phyloP scores from a whole-genome alignment of 176 grass and related monocot genomes.

The Ampelocalamus luodianensis region DNA sequence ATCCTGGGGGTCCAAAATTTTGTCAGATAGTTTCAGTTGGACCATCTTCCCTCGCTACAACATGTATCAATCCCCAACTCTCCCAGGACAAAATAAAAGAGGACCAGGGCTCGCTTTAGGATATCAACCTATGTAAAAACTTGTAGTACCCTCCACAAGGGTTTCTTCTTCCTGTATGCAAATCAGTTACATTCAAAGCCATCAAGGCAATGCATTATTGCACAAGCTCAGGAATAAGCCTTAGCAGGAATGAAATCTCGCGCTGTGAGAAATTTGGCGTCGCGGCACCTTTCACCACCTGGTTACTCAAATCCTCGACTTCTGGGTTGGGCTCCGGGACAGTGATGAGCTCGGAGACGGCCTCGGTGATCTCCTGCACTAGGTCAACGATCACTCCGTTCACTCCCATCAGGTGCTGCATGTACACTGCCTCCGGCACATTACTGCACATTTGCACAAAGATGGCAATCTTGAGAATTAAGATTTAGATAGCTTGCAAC shows the following conservation, averaged over 20 bases:
- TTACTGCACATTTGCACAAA: constrained; percentile 55
- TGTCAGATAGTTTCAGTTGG: neutral
- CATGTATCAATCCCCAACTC: neutral
- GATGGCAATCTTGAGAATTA: neutral
- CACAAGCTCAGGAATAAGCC: constrained; percentile 89
- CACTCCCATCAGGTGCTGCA: constrained; percentile 92
- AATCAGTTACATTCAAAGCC: constrained; percentile 1
- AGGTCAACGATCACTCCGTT: constrained; percentile 87
- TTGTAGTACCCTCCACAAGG: constrained; percentile 19
- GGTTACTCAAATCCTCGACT: constrained; percentile 1
- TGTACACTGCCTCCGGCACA: constrained; percentile 86
- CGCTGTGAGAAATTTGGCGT: constrained; percentile 69
- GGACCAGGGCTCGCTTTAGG: constrained; percentile 7
- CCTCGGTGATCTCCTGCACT: constrained; percentile 77
- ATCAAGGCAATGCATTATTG: constrained; percentile 41
- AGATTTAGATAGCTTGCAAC: neutral
- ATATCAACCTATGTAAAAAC: neutral
- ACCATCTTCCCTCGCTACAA: neutral
- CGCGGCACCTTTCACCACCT: neutral
- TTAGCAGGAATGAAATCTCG: constrained; percentile 82
- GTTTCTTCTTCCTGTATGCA: constrained; percentile 8
- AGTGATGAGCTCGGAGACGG: constrained; percentile 55
- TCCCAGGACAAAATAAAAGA: neutral
- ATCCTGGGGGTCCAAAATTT: neutral
- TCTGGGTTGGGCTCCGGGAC: constrained; percentile 13